A percentile compares a stretch with the other conserved stretches of the same genome.
These are phyloP conservation scores for Calonectria montana DNA, from an alignment of 2,329 filamentous ascomycete species.

Conservation along the genomic window DNA sequence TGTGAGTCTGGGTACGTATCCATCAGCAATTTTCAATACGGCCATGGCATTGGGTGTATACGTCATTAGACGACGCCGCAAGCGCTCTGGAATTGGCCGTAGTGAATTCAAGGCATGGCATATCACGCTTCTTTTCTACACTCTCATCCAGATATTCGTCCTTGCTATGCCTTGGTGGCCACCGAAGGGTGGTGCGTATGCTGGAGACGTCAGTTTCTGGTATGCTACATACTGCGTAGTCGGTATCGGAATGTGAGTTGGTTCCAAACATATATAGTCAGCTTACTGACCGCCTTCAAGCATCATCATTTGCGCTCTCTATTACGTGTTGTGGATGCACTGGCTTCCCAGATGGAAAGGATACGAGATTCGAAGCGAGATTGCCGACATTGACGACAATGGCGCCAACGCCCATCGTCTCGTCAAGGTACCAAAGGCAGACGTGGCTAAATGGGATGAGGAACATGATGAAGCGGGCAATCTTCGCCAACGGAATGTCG, in stretches of 20 bases:
- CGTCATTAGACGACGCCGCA: constrained; percentile 67
- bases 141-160: constrained; percentile 69
- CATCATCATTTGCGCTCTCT: constrained; percentile 64
- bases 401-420: constrained; percentile 57
- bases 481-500: constrained; percentile 1
- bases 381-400: constrained; percentile 56
- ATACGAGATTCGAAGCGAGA: constrained; percentile 67
- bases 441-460: constrained; percentile 67
- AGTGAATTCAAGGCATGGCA: constrained; percentile 71
- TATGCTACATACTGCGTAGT: constrained; percentile 77
- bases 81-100: constrained; percentile 57
- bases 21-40: constrained; percentile 67
- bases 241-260: constrained; percentile 72
- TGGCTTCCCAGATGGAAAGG: constrained; percentile 62
- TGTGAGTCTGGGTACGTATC: constrained; percentile 69
- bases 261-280: no score
- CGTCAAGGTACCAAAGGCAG: constrained; percentile 63
- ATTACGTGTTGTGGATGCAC: constrained; percentile 71
- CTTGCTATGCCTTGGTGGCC: constrained; percentile 80
- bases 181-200: constrained; percentile 67
- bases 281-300: constrained; percentile 44
- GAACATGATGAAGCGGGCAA: constrained; percentile 63
- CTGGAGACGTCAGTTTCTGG: constrained; percentile 78
- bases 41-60: constrained; percentile 68
- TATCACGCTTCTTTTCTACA: constrained; percentile 67